Evolutionary conservation across 139 green algal species (phyloP).

Genomic region (Chlamydomonas sphaeroides): DNA sequence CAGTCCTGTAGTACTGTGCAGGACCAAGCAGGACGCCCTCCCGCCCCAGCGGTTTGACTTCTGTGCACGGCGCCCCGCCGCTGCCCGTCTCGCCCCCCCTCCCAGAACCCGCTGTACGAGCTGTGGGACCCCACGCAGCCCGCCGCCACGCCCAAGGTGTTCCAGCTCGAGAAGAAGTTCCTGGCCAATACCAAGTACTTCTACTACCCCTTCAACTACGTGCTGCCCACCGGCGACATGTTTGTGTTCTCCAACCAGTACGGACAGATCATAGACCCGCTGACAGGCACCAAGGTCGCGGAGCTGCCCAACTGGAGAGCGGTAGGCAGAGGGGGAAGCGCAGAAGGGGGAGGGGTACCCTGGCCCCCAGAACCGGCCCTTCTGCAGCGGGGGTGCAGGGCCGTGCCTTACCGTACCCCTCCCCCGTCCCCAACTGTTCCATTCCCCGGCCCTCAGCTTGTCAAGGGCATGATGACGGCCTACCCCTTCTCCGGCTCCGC

Average conservation of each 20-base stretch:
- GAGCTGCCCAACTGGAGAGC: conserved; percentile 22
- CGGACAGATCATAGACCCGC: conserved; percentile 44
- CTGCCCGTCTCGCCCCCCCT: background rate
- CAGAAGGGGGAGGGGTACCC: too few relatives aligned
- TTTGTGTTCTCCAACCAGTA: conserved; percentile 42
- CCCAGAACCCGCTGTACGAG: conserved; percentile 44
- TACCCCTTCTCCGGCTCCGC: conserved; percentile 52
- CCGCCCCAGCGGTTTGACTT: too few relatives aligned
- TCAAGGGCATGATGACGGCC: conserved; percentile 29
- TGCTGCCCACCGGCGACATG: conserved; percentile 45
- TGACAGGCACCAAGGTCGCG: conserved; percentile 3
- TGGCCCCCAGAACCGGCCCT: too few relatives aligned
- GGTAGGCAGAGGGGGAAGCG: too few relatives aligned
- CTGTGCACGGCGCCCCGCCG: too few relatives aligned
- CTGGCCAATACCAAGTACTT: conserved; percentile 24
- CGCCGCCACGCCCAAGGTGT: conserved; percentile 6
- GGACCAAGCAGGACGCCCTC: too few relatives aligned
- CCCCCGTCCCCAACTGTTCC: too few relatives aligned
- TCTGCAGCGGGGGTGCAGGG: too few relatives aligned
- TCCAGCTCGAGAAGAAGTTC: conserved; percentile 23
- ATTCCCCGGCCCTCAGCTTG: too few relatives aligned
- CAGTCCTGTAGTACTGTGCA: too few relatives aligned
- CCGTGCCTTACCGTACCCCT: too few relatives aligned
- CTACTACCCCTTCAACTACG: conserved; percentile 58
- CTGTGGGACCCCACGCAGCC: conserved; percentile 37